phyloP scores from a whole-genome alignment of 192 early-diverging fungal genomes.

The Dimargaris xerosporica region DNA sequence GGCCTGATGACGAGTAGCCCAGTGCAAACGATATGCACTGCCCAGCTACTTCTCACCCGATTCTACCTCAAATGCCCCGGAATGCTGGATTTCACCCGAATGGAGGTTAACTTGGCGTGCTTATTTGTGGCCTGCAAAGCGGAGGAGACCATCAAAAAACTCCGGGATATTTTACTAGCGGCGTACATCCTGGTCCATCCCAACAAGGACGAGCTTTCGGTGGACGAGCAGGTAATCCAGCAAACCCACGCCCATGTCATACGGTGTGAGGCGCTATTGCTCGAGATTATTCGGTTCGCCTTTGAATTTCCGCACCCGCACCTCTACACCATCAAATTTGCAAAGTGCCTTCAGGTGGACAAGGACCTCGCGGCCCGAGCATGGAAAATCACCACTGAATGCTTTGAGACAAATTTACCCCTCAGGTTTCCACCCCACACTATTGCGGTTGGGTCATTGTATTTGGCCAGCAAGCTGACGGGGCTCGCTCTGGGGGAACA shows the following conservation, averaged over 20 bases:
- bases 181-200: conserved; percentile 31
- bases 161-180: conserved; percentile 60
- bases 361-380: conserved; percentile 15
- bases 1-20: background rate
- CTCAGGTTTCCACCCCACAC: conserved; percentile 26
- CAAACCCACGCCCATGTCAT: conserved; percentile 47
- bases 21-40: conserved; percentile 5
- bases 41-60: background rate
- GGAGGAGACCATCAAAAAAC: conserved; percentile 73
- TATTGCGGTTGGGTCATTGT: conserved; percentile 23
- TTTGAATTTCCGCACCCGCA: conserved; percentile 65
- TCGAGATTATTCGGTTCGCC: conserved; percentile 68
- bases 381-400: conserved; percentile 26
- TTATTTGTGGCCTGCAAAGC: conserved; percentile 73
- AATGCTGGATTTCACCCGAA: background rate
- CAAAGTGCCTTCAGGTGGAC: conserved; percentile 33
- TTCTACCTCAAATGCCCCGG: background rate
- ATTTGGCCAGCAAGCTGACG: conserved; percentile 25
- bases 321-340: conserved; percentile 53
- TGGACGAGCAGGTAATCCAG: conserved; percentile 37
- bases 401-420: conserved; percentile 28
- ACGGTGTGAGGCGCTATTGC: conserved; percentile 48
- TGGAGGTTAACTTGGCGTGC: conserved; percentile 42
- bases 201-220: conserved; percentile 16
- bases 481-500: too few species aligned